A percentile compares a stretch with the other conserved stretches of the same genome.
phyloP scores from a whole-genome alignment of 768 basidiomycete species.

The Termitomyces titanicus region DNA sequence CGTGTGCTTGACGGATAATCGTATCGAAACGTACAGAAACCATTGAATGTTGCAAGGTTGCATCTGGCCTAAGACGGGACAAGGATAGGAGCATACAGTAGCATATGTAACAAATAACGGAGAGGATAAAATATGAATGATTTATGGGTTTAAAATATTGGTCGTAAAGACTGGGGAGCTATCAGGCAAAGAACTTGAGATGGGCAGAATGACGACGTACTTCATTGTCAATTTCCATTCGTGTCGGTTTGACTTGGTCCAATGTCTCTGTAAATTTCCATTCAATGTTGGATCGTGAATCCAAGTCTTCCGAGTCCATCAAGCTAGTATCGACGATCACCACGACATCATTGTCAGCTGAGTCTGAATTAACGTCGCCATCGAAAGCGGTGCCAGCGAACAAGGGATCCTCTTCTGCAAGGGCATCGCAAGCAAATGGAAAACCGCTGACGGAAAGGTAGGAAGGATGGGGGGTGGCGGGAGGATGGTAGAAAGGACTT shows the following conservation, averaged over 20 bases:
- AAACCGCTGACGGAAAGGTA: conserved; percentile 26
- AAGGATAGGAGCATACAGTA: neutral
- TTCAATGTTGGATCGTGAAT: neutral
- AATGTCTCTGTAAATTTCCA: conserved; percentile 5
- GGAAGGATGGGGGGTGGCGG: conserved; percentile 23
- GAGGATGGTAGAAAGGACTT: conserved; percentile 34
- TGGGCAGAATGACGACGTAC: neutral
- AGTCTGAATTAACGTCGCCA: neutral
- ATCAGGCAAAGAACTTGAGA: neutral
- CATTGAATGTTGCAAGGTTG: no score
- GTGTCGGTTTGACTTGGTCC: neutral
- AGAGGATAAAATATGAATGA: neutral
- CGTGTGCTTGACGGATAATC: no score
- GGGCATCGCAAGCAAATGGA: conserved; percentile 21
- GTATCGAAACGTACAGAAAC: no score
- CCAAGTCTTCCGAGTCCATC: neutral
- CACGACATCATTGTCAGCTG: conserved; percentile 1
- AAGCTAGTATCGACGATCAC: conserved; percentile 6
- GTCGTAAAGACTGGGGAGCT: neutral
- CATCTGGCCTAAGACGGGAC: neutral
- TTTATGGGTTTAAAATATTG: neutral
- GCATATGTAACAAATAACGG: neutral
- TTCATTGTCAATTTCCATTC: neutral
- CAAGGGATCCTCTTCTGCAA: conserved; percentile 19
- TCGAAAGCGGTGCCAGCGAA: conserved; percentile 11